Percentiles rank a stretch among this genome's conserved stretches.
phyloP scores from a whole-genome alignment of 2,329 filamentous ascomycete species.

The Claviceps maximensis region DNA sequence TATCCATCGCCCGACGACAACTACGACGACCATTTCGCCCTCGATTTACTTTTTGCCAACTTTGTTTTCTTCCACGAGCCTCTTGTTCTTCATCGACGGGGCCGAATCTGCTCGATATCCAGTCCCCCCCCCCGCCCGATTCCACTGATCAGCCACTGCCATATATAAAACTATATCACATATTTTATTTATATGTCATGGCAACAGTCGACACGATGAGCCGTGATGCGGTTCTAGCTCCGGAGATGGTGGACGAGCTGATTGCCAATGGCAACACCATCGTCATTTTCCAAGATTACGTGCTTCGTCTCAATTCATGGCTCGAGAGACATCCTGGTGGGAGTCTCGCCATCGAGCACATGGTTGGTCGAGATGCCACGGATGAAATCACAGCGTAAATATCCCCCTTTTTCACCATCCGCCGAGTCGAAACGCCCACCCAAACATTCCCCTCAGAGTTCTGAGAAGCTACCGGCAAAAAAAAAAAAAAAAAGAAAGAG shows the following conservation, averaged over 20 bases:
- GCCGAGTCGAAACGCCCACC: background rate
- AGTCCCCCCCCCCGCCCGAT: background rate
- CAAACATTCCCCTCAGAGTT: background rate
- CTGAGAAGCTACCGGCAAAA: background rate
- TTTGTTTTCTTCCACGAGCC: background rate
- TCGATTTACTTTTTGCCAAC: background rate
- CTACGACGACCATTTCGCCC: background rate
- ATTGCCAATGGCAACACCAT: slow-evolving; percentile 42
- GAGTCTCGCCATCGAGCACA: slow-evolving; percentile 44
- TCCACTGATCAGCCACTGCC: background rate
- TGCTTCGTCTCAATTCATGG: slow-evolving; percentile 45
- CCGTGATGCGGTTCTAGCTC: slow-evolving; percentile 30
- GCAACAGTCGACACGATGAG: slow-evolving; percentile 15
- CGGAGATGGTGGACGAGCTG: slow-evolving; percentile 33
- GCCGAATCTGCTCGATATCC: background rate
- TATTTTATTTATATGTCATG: background rate
- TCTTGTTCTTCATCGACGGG: too few species aligned
- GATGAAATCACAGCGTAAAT: slow-evolving; percentile 23
- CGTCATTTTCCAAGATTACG: slow-evolving; percentile 41
- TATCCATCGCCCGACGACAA: background rate
- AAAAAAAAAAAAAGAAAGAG: background rate
- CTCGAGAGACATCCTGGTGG: slow-evolving; percentile 46
- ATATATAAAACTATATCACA: background rate
- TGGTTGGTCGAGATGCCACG: slow-evolving; percentile 24
- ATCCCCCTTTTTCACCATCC: background rate